Conservation (phyloP, 2,329 filamentous ascomycete genomes). For the Arthrobotrys sinensis region DNA sequence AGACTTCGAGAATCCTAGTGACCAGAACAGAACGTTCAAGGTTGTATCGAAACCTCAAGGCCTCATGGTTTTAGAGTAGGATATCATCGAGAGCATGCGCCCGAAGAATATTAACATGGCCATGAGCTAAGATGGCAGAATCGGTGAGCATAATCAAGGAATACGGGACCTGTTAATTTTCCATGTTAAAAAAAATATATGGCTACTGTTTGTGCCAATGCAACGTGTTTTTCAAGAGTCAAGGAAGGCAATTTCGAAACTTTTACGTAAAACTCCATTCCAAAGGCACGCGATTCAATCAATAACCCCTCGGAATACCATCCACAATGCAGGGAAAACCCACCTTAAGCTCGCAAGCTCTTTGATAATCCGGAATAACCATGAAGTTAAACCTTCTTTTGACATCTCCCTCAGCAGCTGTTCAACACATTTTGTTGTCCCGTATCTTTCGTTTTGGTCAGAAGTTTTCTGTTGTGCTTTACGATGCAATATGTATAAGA, state of each 20-base stretch:
- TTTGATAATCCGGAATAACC: conserved; percentile 25
- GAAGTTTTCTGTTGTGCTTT: conserved; percentile 5
- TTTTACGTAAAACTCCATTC: conserved; percentile 32
- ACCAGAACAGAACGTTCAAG: too few relatives aligned
- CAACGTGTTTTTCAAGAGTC: too few relatives aligned
- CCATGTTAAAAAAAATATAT: neutral
- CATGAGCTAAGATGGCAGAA: too few relatives aligned
- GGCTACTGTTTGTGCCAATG: neutral
- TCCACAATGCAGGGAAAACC: neutral
- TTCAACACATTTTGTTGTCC: conserved; percentile 35
- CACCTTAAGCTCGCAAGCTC: conserved; percentile 1
- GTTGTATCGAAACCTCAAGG: too few relatives aligned
- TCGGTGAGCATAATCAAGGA: too few relatives aligned
- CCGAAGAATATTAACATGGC: too few relatives aligned
- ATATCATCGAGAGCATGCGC: too few relatives aligned
- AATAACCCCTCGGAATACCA: neutral
- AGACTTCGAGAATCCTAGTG: too few relatives aligned
- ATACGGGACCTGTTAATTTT: neutral
- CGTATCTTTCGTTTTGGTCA: neutral
- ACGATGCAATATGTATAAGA: neutral
- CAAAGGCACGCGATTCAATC: conserved; percentile 7
- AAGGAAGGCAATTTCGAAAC: conserved; percentile 4
- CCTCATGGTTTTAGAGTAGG: too few relatives aligned
- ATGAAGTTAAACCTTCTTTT: conserved; percentile 42
- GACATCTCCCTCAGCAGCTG: conserved; percentile 7